Base-by-base conservation (phyloP, 1,284 basidiomycete species). In the Ustilago trichophora region DNA sequence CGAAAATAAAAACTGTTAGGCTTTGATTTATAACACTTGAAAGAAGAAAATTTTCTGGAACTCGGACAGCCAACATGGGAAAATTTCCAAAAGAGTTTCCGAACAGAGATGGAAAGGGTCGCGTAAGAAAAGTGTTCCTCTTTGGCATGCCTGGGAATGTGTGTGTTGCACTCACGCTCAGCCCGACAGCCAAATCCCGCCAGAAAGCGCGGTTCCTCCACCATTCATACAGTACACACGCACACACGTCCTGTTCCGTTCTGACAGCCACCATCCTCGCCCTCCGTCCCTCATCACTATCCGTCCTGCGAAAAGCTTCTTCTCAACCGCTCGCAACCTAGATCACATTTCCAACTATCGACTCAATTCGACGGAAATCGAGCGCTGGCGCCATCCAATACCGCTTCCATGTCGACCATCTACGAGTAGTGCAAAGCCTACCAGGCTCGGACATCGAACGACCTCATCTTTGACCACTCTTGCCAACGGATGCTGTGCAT, bases 361-460 rank as follows among this genome's bases (percentile, higher is more conserved):
- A n/a, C n/a, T n/a, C n/a, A n/a, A n/a, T n/a, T n/a, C n/a, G n/a
- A 16, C 40, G 15, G 36, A 49, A n/a, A 42, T 22, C 33, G 58
- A 62, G 58, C 46, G 51, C 58, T 62, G 58, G 51, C 42, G 58
- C 58, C 51, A 38, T 45, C 47, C 40, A n/a, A 22, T 15, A 11
- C 19, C 27, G 25, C 19, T 41, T 40, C 36, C 37, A 54, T 62
- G 58, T 50, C 58, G 51, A 41, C 35, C n/a, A 25, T 42, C 35
- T 16, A 24, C 31, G 24, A 31, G 42, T 62, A 54, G 42, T 21
- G 21, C 13, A 16, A 19, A 27, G 47, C 47, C 55, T 40, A n/a
- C 13, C 37, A 26, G 55, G 42, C 47, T 31, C 32, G 15, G 27
- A 37, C 16, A 44, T n/a, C n/a, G n/a, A n/a, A 31, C 22, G 25